A percentile compares a stretch with the other conserved stretches of the same genome.
phyloP scores from a whole-genome alignment of 1,284 basidiomycete species.

The Wallemia ichthyophaga region DNA sequence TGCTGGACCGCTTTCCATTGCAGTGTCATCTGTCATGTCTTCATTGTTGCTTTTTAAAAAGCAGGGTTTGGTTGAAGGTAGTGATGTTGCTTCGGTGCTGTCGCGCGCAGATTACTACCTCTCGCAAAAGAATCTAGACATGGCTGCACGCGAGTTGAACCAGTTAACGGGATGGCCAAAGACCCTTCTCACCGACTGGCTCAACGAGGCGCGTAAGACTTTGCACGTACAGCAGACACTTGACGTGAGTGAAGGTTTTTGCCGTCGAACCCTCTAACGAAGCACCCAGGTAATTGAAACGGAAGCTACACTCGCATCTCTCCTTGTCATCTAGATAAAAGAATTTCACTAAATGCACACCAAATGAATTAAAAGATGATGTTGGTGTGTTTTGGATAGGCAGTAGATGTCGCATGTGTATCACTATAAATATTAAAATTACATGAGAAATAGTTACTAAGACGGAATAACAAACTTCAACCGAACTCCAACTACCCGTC shows the following conservation, averaged over 20 bases:
- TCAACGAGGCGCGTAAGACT: slow-evolving; percentile 58
- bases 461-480: not conserved
- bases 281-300: slow-evolving; percentile 37
- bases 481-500: not conserved
- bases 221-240: slow-evolving; percentile 80
- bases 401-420: too few species aligned
- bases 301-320: slow-evolving; percentile 32
- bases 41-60: slow-evolving; percentile 47
- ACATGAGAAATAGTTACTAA: not conserved
- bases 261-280: not conserved
- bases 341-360: not conserved
- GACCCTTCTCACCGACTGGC: slow-evolving; percentile 59
- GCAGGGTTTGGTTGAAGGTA: slow-evolving; percentile 36
- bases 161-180: slow-evolving; percentile 62
- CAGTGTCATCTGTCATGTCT: slow-evolving; percentile 48
- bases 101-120: slow-evolving; percentile 70
- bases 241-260: slow-evolving; percentile 25
- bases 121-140: slow-evolving; percentile 74
- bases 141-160: slow-evolving; percentile 70
- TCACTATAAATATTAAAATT: not conserved
- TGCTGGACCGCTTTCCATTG: slow-evolving; percentile 58
- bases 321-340: slow-evolving; percentile 18
- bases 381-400: too few species aligned
- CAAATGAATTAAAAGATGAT: too few species aligned
- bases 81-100: slow-evolving; percentile 58